phyloP scores from a whole-genome alignment of 108 stramenopile genomes.

The Fragilaria crotonensis region DNA sequence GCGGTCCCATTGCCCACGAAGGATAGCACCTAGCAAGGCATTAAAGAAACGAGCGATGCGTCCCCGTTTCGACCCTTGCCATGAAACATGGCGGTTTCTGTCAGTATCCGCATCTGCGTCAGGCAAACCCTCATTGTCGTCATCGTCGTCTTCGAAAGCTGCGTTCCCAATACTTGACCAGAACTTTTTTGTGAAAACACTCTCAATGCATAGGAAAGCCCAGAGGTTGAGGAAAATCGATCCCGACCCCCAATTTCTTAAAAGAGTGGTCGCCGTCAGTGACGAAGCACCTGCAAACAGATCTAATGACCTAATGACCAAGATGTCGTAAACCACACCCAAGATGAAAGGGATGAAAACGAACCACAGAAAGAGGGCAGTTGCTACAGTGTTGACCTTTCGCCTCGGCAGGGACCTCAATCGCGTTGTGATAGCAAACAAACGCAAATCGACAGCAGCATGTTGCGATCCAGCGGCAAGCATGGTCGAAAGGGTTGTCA shows the following conservation, averaged over 20 bases:
- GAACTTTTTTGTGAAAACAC: constrained; percentile 53
- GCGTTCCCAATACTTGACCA: constrained; percentile 44
- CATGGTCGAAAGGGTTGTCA: constrained; percentile 35
- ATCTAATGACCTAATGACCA: constrained; percentile 29
- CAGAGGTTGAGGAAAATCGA: constrained; percentile 52
- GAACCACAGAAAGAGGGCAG: constrained; percentile 39
- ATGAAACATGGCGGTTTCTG: constrained; percentile 8
- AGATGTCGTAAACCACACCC: constrained; percentile 47
- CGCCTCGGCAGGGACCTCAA: constrained; percentile 32
- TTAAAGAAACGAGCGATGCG: constrained; percentile 46
- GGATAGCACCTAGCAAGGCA: constrained; percentile 23
- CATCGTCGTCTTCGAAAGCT: constrained; percentile 24
- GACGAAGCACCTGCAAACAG: constrained; percentile 24
- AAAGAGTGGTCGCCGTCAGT: not conserved
- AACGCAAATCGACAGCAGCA: too few species aligned
- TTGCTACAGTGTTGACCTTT: constrained; percentile 31
- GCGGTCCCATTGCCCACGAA: constrained; percentile 70
- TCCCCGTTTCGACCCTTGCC: constrained; percentile 62
- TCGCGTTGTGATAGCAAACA: too few species aligned
- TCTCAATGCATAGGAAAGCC: constrained; percentile 46
- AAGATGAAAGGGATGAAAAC: constrained; percentile 47
- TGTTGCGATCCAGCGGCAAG: not conserved
- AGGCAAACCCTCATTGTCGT: constrained; percentile 11
- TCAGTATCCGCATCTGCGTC: constrained; percentile 5
- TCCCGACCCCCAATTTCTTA: constrained; percentile 40